Evolutionary conservation across 345 rosid genomes (phyloP).

Genomic region (Ricinus communis): DNA sequence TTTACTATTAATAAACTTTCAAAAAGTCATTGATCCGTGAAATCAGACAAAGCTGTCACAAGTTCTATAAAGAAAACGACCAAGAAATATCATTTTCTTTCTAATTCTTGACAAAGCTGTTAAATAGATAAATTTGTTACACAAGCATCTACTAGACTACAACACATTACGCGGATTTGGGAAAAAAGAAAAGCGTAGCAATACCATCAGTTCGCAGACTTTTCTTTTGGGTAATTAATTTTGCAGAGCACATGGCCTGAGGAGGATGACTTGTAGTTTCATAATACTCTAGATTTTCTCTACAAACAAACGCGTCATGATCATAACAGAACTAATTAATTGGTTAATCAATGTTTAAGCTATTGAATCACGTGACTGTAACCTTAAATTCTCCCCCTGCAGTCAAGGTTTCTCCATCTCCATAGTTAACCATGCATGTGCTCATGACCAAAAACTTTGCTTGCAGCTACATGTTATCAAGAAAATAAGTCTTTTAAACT

Average conservation of each 20-base stretch:
- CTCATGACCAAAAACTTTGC: not conserved
- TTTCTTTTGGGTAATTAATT: not conserved
- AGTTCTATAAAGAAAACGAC: too few relatives aligned
- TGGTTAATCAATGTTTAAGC: not conserved
- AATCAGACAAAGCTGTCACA: too few relatives aligned
- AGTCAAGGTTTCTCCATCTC: not conserved
- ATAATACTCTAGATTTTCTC: not conserved
- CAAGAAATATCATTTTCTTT: not conserved
- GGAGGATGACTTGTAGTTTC: constrained; percentile 16
- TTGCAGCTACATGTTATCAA: not conserved
- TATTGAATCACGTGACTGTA: constrained; percentile 14
- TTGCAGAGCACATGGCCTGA: constrained; percentile 13
- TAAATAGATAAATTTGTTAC: too few relatives aligned
- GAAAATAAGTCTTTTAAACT: too few relatives aligned
- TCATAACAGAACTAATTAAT: not conserved
- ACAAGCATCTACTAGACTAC: not conserved
- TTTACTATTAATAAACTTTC: too few relatives aligned
- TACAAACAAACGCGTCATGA: not conserved
- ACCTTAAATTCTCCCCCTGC: not conserved
- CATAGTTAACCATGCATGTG: constrained; percentile 8
- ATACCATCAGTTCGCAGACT: not conserved
- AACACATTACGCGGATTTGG: not conserved
- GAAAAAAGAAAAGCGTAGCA: not conserved
- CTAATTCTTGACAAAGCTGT: not conserved
- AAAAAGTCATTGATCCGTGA: too few relatives aligned